Conservation (phyloP, 257 asterid genomes). For the Solanum corneliomulleri region DNA sequence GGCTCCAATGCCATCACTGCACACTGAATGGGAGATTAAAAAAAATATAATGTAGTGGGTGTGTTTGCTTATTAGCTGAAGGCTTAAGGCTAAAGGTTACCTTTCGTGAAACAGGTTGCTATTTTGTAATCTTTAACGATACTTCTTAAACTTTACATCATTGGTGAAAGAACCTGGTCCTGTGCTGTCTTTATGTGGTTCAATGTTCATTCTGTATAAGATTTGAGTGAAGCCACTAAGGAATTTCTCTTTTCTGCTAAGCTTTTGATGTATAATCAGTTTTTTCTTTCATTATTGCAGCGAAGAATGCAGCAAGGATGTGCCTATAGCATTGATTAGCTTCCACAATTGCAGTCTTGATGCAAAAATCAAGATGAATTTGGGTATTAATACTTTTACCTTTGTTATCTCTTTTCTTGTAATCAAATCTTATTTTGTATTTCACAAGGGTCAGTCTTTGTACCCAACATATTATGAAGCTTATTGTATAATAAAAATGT, state of each 20-base stretch:
- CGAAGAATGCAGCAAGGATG: slow-evolving; percentile 62
- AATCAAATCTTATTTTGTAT: neutral
- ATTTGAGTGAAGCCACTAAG: neutral
- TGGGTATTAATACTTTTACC: slow-evolving; percentile 22
- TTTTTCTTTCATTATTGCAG: slow-evolving; percentile 16
- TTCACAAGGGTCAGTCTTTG: neutral
- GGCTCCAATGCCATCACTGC: too few species aligned
- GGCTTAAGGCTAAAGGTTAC: too few species aligned
- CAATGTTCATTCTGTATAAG: neutral
- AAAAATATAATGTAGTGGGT: too few species aligned
- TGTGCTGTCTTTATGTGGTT: neutral
- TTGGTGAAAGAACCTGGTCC: neutral
- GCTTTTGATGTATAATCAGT: neutral
- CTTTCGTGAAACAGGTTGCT: too few species aligned
- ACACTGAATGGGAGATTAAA: too few species aligned
- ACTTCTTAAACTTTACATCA: too few species aligned
- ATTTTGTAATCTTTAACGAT: too few species aligned
- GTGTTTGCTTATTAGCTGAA: too few species aligned
- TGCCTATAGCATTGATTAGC: slow-evolving; percentile 65
- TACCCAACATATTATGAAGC: neutral
- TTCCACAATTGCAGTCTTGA: slow-evolving; percentile 75
- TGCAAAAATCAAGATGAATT: slow-evolving; percentile 68
- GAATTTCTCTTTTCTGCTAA: neutral
- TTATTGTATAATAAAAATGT: too few species aligned
- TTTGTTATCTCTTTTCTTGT: neutral